phyloP scores from a whole-genome alignment of 371 early-diverging fungal species.

The Entomophthora muscae region DNA sequence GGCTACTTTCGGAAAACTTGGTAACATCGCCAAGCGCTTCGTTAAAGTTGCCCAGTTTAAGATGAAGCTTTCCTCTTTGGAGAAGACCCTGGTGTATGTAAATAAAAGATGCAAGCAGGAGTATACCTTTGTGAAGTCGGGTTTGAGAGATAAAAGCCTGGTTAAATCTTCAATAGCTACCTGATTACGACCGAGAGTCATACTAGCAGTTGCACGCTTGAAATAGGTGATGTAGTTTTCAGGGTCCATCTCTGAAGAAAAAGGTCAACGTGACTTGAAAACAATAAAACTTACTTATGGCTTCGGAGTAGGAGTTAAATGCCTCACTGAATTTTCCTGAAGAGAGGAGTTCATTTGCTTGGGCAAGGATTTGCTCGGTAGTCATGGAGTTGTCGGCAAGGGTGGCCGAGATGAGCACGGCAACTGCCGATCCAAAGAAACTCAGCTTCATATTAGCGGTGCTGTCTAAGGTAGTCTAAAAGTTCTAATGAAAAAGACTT shows the following conservation, averaged over 20 bases:
- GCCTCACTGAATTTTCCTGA: slow-evolving; percentile 8
- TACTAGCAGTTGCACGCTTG: slow-evolving; percentile 68
- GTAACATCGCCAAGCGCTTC: slow-evolving; percentile 35
- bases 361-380: neutral
- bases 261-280: slow-evolving; percentile 9
- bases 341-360: slow-evolving; percentile 3
- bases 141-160: slow-evolving; percentile 51
- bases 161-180: slow-evolving; percentile 64
- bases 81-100: slow-evolving; percentile 50
- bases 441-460: slow-evolving; percentile 7
- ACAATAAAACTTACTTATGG: slow-evolving; percentile 2
- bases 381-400: neutral
- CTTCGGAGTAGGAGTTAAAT: slow-evolving; percentile 1
- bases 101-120: neutral
- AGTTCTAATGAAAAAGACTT: too few species aligned
- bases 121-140: slow-evolving; percentile 47
- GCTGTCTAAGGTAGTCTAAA: too few species aligned
- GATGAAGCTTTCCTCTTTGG: slow-evolving; percentile 57
- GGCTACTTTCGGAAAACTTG: slow-evolving; percentile 17
- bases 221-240: slow-evolving; percentile 61
- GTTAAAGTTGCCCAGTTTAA: slow-evolving; percentile 45
- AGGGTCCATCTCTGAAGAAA: slow-evolving; percentile 43
- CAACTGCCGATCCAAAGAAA: neutral
- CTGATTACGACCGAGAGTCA: slow-evolving; percentile 46
- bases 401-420: neutral